phyloP scores from a whole-genome alignment of 2,329 filamentous ascomycete genomes.

The Paecilomyces niveus region DNA sequence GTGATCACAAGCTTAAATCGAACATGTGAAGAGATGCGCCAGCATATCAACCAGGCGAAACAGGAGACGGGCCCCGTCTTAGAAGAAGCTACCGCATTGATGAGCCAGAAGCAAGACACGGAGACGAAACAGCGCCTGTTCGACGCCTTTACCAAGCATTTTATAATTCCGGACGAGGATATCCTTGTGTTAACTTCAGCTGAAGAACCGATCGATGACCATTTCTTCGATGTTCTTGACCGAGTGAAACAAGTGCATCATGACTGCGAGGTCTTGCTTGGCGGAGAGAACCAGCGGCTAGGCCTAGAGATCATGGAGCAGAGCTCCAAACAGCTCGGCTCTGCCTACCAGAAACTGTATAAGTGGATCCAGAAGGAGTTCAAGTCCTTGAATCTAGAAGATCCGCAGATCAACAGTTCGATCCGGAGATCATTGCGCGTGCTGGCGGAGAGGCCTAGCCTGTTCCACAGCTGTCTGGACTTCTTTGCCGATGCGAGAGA shows the following conservation, averaged over 20 bases:
- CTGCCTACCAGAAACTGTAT: slow-evolving; percentile 91
- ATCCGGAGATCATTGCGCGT: slow-evolving; percentile 80
- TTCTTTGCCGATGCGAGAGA: slow-evolving; percentile 89
- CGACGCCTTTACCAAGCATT: slow-evolving; percentile 70
- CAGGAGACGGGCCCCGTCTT: slow-evolving; percentile 67
- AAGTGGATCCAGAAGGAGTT: slow-evolving; percentile 93
- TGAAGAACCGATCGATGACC: slow-evolving; percentile 74
- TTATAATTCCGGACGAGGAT: slow-evolving; percentile 77
- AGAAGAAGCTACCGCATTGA: slow-evolving; percentile 66
- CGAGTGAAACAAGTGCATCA: slow-evolving; percentile 81
- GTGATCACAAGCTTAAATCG: slow-evolving; percentile 73
- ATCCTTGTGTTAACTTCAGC: slow-evolving; percentile 66
- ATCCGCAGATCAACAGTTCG: slow-evolving; percentile 79
- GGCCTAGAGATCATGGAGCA: slow-evolving; percentile 89
- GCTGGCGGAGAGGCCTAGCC: slow-evolving; percentile 76
- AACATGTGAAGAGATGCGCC: slow-evolving; percentile 73
- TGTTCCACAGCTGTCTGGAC: slow-evolving; percentile 91
- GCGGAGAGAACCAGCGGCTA: slow-evolving; percentile 80
- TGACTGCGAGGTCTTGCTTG: slow-evolving; percentile 83
- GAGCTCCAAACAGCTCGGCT: slow-evolving; percentile 76
- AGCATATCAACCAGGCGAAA: slow-evolving; percentile 67
- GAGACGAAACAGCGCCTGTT: slow-evolving; percentile 76
- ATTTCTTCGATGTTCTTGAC: slow-evolving; percentile 69
- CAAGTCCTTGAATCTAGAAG: slow-evolving; percentile 85
- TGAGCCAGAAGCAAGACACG: slow-evolving; percentile 64